Base-by-base conservation (phyloP, 345 rosid species). In the Salix udensis region DNA sequence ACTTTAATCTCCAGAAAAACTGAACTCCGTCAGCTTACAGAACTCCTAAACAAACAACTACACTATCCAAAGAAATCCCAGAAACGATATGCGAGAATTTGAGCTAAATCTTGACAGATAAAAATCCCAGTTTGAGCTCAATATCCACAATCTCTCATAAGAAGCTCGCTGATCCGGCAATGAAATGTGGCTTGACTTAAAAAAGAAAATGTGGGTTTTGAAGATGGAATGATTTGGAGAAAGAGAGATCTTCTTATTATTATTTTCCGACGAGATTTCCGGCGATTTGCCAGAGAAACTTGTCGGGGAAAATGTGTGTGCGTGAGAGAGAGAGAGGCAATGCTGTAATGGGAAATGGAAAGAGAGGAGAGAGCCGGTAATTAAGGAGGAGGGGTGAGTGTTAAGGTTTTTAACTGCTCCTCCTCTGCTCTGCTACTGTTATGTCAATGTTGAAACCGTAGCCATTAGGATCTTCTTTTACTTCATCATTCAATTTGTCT, bases 261-360 rank as follows among this genome's bases (percentile, higher is more conserved):
- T 30, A 53, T 61, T 70, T 52, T 9, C 82, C 84, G 77, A 64
- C 61, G 72, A 75, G 28, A 42, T 42, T 85, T 75, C 80, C 86
- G 87, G 81, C 84, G 67, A 9, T 28, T 60, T 5, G 80, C 82
- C 87, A 39, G 86, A 69, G 66, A 75, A 76, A n/a, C 61, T 58
- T 16, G 52, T 67, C 52, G 76, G 69, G 34, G 61, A 53, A 78
- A 9, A 40, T 40, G 46, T 2, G 46, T 10, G 44, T 40, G 14
- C 7, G 46, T 71, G 64, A 19, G 58, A 62, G 65, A n/a, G 44
- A 28, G 28, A 50, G 71, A 18, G 50, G 44, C 52, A 42, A 46
- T 23, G 62, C 42, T 34, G 10, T 19, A 36, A 71, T 65, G 34
- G 69, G 36, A 74, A 21, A 16, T 37, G 74, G 50, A 60, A 2